Percentiles rank a stretch among this genome's conserved stretches.
Evolutionary conservation across 441 rosid species (phyloP).

Genomic region (Mallotus repandus): DNA sequence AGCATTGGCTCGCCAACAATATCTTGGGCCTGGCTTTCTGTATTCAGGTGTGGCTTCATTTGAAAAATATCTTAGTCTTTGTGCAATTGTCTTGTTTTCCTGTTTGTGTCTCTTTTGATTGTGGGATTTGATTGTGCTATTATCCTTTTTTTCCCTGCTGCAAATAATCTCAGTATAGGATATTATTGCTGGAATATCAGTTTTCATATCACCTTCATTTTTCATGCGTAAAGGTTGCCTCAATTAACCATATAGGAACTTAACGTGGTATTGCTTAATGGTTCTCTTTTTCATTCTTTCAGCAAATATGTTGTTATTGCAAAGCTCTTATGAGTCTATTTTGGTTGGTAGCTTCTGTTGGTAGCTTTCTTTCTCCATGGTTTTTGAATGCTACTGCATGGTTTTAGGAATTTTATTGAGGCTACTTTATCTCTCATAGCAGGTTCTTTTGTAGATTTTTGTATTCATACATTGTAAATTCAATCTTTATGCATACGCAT

Average conservation of each 20-base stretch:
- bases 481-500: not conserved
- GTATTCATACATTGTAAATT: not conserved
- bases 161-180: not conserved
- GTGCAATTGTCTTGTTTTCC: not conserved
- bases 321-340: not conserved
- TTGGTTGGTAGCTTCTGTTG: too few relatives aligned
- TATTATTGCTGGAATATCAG: not conserved
- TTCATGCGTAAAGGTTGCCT: too few relatives aligned
- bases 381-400: not conserved
- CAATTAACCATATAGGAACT: not conserved
- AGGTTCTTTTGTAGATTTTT: not conserved
- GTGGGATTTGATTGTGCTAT: not conserved
- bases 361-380: not conserved
- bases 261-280: not conserved
- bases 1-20: conserved; percentile 97
- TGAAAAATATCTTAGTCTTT: not conserved
- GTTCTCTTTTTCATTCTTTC: not conserved
- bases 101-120: not conserved
- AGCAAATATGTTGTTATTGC: not conserved
- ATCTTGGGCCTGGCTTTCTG: conserved; percentile 88
- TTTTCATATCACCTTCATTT: not conserved
- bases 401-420: not conserved
- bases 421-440: not conserved
- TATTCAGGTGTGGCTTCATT: conserved; percentile 70
- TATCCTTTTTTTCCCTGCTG: not conserved